Evolutionary conservation across 2,329 filamentous ascomycete species (phyloP).

Genomic region (Hymenoscyphus fructigenus): DNA sequence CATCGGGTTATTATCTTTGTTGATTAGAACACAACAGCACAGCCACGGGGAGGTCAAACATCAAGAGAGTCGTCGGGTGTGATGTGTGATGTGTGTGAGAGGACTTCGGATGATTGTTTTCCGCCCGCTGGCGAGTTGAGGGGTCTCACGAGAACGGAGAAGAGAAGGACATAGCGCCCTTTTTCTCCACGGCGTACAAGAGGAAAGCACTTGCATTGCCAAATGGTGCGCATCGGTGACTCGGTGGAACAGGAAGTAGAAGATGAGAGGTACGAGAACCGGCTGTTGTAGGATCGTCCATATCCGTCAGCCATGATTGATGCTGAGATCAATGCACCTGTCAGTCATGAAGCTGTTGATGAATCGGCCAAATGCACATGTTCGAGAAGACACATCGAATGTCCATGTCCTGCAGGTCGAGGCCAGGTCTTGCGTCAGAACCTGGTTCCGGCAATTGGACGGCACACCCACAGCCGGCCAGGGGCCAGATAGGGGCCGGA

Average conservation of each 20-base stretch:
- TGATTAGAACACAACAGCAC: constrained; percentile 12
- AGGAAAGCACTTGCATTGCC: not conserved
- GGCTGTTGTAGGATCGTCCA: not conserved
- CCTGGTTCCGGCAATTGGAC: not conserved
- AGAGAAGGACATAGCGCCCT: not conserved
- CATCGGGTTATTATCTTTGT: not conserved
- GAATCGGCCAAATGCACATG: constrained; percentile 1
- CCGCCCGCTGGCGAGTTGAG: constrained; percentile 10
- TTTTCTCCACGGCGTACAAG: not conserved
- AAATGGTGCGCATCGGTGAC: not conserved
- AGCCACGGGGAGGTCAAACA: constrained; percentile 26
- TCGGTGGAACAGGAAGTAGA: not conserved
- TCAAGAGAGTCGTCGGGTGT: constrained; percentile 19
- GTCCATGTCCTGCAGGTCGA: not conserved
- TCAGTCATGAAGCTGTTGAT: constrained; percentile 5
- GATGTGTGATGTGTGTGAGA: constrained; percentile 15
- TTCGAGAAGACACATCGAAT: constrained; percentile 1
- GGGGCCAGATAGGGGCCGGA: too few species aligned
- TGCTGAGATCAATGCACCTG: too few species aligned
- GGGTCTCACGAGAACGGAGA: constrained; percentile 8
- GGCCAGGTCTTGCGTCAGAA: not conserved
- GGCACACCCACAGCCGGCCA: not conserved
- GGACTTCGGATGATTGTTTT: constrained; percentile 22
- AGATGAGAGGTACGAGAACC: not conserved
- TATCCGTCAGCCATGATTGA: not conserved